Evolutionary conservation across 495 filamentous ascomycete genomes (phyloP).

Genomic region (Daldinia concentrica): DNA sequence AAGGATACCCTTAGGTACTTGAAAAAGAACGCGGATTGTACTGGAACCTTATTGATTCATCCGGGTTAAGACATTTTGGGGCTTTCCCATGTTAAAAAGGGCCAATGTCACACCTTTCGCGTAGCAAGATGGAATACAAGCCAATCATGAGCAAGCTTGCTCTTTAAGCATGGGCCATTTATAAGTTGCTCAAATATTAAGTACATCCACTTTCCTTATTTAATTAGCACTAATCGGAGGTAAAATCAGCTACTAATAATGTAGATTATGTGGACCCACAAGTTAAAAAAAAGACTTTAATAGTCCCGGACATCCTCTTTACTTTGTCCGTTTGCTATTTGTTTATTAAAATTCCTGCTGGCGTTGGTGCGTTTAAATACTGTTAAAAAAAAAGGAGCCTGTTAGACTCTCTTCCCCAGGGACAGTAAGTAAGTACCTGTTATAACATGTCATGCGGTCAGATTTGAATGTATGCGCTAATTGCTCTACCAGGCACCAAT

Average conservation of each 20-base stretch:
- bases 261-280: conserved; percentile 22
- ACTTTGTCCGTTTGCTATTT: conserved; percentile 7
- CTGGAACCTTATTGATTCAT: conserved; percentile 29
- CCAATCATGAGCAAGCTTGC: conserved; percentile 27
- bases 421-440: not conserved
- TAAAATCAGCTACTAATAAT: conserved; percentile 42
- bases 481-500: conserved; percentile 10
- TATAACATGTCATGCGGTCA: not conserved
- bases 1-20: conserved; percentile 1
- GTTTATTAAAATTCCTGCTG: conserved; percentile 12
- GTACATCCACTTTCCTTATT: conserved; percentile 32
- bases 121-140: conserved; percentile 18
- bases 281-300: conserved; percentile 27
- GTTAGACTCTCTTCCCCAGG: not conserved
- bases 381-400: not conserved
- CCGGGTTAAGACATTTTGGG: conserved; percentile 35
- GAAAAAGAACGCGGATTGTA: conserved; percentile 5
- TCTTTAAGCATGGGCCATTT: conserved; percentile 36
- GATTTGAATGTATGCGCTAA: conserved; percentile 13
- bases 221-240: conserved; percentile 40
- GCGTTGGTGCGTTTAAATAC: not conserved
- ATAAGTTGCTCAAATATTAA: conserved; percentile 39
- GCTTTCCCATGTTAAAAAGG: conserved; percentile 29
- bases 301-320: conserved; percentile 25
- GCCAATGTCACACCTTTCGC: conserved; percentile 32